Evolutionary conservation across 306 rosid species (phyloP).

Genomic region (Dalbergia oliveri): DNA sequence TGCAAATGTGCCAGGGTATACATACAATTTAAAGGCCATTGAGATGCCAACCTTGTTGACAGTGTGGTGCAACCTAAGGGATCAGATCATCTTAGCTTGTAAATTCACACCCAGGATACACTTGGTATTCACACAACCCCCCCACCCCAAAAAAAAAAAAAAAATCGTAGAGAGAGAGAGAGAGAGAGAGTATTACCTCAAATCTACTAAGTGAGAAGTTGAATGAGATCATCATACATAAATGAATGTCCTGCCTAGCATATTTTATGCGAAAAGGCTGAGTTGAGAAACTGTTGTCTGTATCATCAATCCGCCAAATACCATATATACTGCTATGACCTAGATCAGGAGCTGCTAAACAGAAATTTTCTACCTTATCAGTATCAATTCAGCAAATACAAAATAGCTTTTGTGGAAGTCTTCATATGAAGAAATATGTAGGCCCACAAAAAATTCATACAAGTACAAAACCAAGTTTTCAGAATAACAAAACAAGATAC

Average conservation of each 20-base stretch:
- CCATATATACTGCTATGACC: slow-evolving; percentile 60
- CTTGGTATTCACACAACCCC: slow-evolving; percentile 19
- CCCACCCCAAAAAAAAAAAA: too few species aligned
- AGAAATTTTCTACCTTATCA: too few species aligned
- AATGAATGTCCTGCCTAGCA: slow-evolving; percentile 83
- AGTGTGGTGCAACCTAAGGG: not conserved
- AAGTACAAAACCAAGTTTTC: not conserved
- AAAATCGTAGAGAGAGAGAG: slow-evolving; percentile 27
- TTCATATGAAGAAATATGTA: slow-evolving; percentile 14
- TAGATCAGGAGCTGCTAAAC: slow-evolving; percentile 76
- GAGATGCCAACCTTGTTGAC: slow-evolving; percentile 33
- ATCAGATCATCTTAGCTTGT: too few species aligned
- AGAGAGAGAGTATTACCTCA: slow-evolving; percentile 66
- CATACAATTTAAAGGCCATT: slow-evolving; percentile 11
- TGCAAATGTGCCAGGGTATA: not conserved
- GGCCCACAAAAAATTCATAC: not conserved
- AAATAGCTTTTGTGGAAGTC: slow-evolving; percentile 3
- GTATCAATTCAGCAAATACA: too few species aligned
- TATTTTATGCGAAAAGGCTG: slow-evolving; percentile 91
- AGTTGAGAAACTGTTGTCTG: slow-evolving; percentile 91
- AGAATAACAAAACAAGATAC: not conserved
- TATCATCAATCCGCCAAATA: slow-evolving; percentile 87
- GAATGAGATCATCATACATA: slow-evolving; percentile 85
- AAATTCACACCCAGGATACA: slow-evolving; percentile 28
- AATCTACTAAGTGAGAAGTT: slow-evolving; percentile 60